Evolutionary conservation across 108 stramenopile species (phyloP), one percentile per base, ranked within the genome.

Genomic region (Fragilaria crotonensis): DNA sequence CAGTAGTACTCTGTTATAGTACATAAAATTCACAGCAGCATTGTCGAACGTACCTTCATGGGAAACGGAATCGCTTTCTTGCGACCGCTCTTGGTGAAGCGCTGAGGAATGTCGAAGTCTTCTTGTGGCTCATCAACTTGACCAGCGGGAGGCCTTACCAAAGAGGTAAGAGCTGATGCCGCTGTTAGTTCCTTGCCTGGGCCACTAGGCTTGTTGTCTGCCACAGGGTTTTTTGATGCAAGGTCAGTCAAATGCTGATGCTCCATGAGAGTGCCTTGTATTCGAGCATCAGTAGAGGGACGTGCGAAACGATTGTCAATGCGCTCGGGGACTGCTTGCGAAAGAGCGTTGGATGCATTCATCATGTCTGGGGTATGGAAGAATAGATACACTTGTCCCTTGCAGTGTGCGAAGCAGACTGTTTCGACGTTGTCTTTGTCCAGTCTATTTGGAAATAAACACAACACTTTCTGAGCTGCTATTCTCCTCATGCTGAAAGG

Each of bases 21-120:
- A 20, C 22, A 17, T 44, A 30, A 17, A 25, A 9, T 14, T 7
- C 50, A 11, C 49, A 54, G n/a, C 49, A 19, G 14, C 5, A 41
- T n/a, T n/a, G n/a, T n/a, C n/a, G n/a, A 25, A 30, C 68, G 18
- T 57, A 63, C 62, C 62, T 77, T 77, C 36, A 77, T 19, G 18
- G 76, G 66, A 52, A 77, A 77, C 2, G 76, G 66, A 48, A 64
- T 49, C 21, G 76, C 76, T 19, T 59, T 50, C 30, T 64, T 71
- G 9, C 76, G 58, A 30, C 76, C 76, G 26, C 70, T 71, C 60
- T 64, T 71, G 2, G 76, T 77, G 68, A 67, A 77, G n/a, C 76
- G 36, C 45, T 71, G 57, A 22, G 76, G 76, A 44, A 77, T 71
- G 22, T 46, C 47, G 33, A 77, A 68, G 5, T 61, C 68, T 9